These are phyloP conservation scores for Allium sativum DNA, from an alignment of 106 monocot species.

Conservation along the genomic window DNA sequence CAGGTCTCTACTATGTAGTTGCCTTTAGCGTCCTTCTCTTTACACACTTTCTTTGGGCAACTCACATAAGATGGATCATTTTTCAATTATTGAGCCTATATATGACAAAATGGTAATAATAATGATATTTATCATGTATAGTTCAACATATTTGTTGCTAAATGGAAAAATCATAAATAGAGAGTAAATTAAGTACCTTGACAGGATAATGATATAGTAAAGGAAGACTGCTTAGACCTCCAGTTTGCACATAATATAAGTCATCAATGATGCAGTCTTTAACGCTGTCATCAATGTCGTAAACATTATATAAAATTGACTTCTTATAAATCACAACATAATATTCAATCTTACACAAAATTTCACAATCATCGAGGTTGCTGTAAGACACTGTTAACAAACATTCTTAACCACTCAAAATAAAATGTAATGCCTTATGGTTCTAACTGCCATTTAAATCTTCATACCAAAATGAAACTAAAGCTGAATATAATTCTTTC, in stretches of 20 bases:
- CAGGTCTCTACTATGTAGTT: conserved; percentile 28
- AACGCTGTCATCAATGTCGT: conserved; percentile 24
- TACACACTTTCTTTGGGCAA: conserved; percentile 40
- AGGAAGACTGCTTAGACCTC: conserved; percentile 50
- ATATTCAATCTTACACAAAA: too few relatives aligned
- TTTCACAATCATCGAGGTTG: too few relatives aligned
- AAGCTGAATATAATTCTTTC: conserved; percentile 46
- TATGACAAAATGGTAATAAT: too few relatives aligned
- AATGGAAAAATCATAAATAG: neutral
- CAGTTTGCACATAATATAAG: conserved; percentile 39
- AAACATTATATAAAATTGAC: too few relatives aligned
- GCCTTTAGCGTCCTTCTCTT: neutral
- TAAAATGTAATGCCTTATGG: too few relatives aligned
- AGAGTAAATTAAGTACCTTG: conserved; percentile 25
- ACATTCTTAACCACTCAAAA: too few relatives aligned
- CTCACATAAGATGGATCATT: conserved; percentile 50
- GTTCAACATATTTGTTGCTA: neutral
- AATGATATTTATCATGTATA: neutral
- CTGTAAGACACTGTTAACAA: too few relatives aligned
- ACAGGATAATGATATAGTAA: conserved; percentile 85
- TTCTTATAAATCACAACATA: too few relatives aligned
- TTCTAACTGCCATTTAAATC: too few relatives aligned
- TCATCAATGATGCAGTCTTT: conserved; percentile 31
- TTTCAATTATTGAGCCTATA: conserved; percentile 56
- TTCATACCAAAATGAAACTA: too few relatives aligned